Conservation (phyloP, 495 filamentous ascomycete genomes). For the Aspergillus sclerotiicarbonarius region DNA sequence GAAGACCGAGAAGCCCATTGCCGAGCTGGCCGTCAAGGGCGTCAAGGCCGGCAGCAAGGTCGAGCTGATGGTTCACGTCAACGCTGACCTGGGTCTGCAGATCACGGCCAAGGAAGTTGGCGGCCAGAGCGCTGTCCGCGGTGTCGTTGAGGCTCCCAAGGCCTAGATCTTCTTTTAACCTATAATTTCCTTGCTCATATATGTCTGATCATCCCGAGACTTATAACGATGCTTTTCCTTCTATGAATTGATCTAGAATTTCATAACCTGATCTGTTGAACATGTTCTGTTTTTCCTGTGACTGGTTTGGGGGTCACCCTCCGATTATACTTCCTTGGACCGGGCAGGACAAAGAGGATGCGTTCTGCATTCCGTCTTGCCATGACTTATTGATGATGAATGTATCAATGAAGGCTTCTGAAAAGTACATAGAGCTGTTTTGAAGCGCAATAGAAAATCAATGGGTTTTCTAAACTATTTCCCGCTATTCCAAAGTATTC, state of each 20-base stretch:
- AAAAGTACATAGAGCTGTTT: constrained; percentile 24
- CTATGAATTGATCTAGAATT: constrained; percentile 10
- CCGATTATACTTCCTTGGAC: constrained; percentile 5
- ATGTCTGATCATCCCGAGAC: constrained; percentile 23
- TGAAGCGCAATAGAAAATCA: constrained; percentile 2
- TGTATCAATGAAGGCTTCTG: constrained; percentile 25
- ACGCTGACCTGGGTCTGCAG: constrained; percentile 70
- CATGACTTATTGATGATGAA: constrained; percentile 28
- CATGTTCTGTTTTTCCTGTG: constrained; percentile 9
- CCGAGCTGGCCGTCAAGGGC: constrained; percentile 78
- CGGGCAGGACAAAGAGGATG: not conserved
- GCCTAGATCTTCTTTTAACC: constrained; percentile 6
- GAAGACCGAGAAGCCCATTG: constrained; percentile 80
- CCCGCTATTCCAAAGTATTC: no score
- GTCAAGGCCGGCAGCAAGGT: constrained; percentile 88
- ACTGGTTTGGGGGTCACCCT: not conserved
- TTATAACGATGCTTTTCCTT: constrained; percentile 5
- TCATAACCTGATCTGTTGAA: constrained; percentile 3
- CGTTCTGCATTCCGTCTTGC: constrained; percentile 4
- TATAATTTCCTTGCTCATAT: constrained; percentile 19
- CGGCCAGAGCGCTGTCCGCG: constrained; percentile 79
- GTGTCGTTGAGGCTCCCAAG: constrained; percentile 55
- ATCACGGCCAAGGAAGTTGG: constrained; percentile 83
- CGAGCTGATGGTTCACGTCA: constrained; percentile 87
- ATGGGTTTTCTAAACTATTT: constrained; percentile 11